Conservation (phyloP, 805 yeast species). For the Lipomyces spencermartinsiae region DNA sequence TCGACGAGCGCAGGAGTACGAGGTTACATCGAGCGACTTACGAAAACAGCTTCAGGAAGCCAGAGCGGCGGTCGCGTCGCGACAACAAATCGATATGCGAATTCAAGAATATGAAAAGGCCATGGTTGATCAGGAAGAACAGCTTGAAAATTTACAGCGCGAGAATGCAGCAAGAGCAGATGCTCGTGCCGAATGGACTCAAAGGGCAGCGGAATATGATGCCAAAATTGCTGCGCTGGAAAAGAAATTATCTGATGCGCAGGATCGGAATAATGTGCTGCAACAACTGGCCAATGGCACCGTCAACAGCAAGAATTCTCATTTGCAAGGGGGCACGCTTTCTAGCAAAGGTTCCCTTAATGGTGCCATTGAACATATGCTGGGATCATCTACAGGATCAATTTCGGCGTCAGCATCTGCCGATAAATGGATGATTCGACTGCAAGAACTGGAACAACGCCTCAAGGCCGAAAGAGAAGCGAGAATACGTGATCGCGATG, state of each 20-base stretch:
- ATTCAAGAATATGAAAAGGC: conserved; percentile 12
- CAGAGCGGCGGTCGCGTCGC: neutral
- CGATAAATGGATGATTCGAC: conserved; percentile 36
- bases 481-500: conserved; percentile 39
- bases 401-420: conserved; percentile 11
- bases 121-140: conserved; percentile 11
- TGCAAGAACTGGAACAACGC: conserved; percentile 40
- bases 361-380: conserved; percentile 12
- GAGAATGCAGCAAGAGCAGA: conserved; percentile 13
- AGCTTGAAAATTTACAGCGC: conserved; percentile 14
- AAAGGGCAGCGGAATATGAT: conserved; percentile 24
- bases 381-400: conserved; percentile 17
- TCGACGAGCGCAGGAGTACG: neutral
- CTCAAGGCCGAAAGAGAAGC: conserved; percentile 41
- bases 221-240: conserved; percentile 19
- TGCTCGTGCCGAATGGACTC: conserved; percentile 18
- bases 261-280: conserved; percentile 14
- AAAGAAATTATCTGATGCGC: conserved; percentile 19
- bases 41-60: conserved; percentile 11
- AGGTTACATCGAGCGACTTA: conserved; percentile 1
- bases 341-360: conserved; percentile 5
- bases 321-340: conserved; percentile 11
- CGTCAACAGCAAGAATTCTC: conserved; percentile 9
- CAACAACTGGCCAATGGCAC: conserved; percentile 21
- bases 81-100: conserved; percentile 10